phyloP scores from a whole-genome alignment of 768 basidiomycete species.

The Kwoniella shandongensis region DNA sequence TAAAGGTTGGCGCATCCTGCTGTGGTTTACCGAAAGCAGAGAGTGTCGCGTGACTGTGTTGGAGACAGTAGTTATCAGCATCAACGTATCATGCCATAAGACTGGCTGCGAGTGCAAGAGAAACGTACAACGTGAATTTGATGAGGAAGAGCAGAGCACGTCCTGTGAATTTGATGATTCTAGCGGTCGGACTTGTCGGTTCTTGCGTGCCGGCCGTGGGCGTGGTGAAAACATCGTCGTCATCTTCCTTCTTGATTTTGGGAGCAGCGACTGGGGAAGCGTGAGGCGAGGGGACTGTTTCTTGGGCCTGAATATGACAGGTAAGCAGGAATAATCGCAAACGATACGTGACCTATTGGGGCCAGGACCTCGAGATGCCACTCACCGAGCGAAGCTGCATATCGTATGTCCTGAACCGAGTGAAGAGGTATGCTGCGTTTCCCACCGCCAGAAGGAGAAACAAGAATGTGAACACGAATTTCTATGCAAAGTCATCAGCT shows the following conservation, averaged over 20 bases:
- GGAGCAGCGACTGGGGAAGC: constrained; percentile 41
- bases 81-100: not conserved
- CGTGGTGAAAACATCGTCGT: constrained; percentile 21
- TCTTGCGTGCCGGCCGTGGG: not conserved
- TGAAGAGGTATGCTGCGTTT: constrained; percentile 50
- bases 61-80: not conserved
- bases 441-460: constrained; percentile 31
- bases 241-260: constrained; percentile 6
- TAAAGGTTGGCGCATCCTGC: not conserved
- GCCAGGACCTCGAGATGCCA: not conserved
- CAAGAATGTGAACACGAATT: constrained; percentile 25
- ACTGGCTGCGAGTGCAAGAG: too few species aligned
- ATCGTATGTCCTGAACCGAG: constrained; percentile 49
- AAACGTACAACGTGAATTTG: constrained; percentile 25
- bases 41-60: constrained; percentile 18
- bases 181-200: not conserved
- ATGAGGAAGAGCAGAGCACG: constrained; percentile 16
- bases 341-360: too few species aligned
- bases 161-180: constrained; percentile 9
- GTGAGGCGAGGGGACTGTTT: constrained; percentile 44
- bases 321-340: not conserved
- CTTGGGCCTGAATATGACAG: constrained; percentile 23
- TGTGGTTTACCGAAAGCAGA: constrained; percentile 29
- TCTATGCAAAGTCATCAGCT: constrained; percentile 13
- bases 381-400: constrained; percentile 47